Conservation (phyloP, 306 rosid species). For the Citrullus colocynthis region DNA sequence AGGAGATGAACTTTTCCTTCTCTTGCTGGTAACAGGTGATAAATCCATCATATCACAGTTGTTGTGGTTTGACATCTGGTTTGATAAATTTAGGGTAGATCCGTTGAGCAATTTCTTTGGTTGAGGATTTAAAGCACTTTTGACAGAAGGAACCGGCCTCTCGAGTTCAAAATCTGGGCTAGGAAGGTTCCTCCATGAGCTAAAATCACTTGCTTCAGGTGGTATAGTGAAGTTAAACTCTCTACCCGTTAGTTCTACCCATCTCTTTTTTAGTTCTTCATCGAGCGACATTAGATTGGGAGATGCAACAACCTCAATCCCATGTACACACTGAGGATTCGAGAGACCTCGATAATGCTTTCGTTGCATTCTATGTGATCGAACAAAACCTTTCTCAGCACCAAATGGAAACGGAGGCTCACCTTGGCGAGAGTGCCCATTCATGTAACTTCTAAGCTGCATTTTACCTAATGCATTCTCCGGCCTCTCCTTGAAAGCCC, state of each 20-base stretch:
- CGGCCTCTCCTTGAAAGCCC: slow-evolving; percentile 96
- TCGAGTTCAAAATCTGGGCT: slow-evolving; percentile 80
- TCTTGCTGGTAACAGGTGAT: slow-evolving; percentile 54
- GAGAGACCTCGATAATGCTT: slow-evolving; percentile 91
- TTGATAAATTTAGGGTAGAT: slow-evolving; percentile 58
- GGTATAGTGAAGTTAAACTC: slow-evolving; percentile 70
- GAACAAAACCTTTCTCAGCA: slow-evolving; percentile 70
- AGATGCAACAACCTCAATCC: slow-evolving; percentile 53
- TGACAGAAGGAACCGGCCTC: slow-evolving; percentile 46
- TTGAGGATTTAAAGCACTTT: slow-evolving; percentile 35
- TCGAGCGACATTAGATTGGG: slow-evolving; percentile 57
- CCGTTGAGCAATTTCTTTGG: slow-evolving; percentile 78
- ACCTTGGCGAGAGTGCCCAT: slow-evolving; percentile 97
- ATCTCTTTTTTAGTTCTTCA: slow-evolving; percentile 63
- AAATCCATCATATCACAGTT: slow-evolving; percentile 57
- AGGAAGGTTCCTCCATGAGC: slow-evolving; percentile 85
- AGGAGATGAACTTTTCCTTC: slow-evolving; percentile 59
- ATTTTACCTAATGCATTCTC: slow-evolving; percentile 92
- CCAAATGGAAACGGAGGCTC: slow-evolving; percentile 84
- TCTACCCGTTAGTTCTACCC: slow-evolving; percentile 83
- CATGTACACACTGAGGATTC: slow-evolving; percentile 90
- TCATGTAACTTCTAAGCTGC: slow-evolving; percentile 98
- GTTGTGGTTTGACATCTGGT: slow-evolving; percentile 38
- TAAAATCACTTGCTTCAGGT: slow-evolving; percentile 69
- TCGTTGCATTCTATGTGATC: slow-evolving; percentile 93